Base-by-base conservation (phyloP, 768 basidiomycete genomes). In the Clitopilus hobsonii region DNA sequence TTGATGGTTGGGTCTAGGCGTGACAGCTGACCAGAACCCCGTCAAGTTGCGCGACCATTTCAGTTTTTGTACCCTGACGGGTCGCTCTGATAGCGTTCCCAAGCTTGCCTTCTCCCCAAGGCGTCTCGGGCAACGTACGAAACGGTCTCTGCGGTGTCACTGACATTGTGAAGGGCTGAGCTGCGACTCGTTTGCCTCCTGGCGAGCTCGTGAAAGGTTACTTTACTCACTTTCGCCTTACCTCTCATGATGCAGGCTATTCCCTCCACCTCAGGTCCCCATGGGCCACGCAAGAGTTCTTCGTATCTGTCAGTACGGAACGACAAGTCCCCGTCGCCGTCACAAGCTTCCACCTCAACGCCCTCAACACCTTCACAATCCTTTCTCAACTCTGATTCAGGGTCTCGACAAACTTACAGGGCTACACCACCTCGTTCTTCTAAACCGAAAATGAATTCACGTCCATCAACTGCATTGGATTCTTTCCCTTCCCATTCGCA, bases 231-330 rank as follows among this genome's bases (percentile, higher is more conserved):
- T n/a, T n/a, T n/a, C 22, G 10, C n/a, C 29, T 45, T 38, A 41
- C 29, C 52, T 49, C 28, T 48, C 25, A 45, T 55, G 51, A 74
- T 76, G 73, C 73, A 74, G 54, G 66, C 74, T 53, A 68, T 74
- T 51, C 57, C 72, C 52, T 69, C 72, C 52, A 72, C 73, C 26
- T 64, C 68, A 52, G 71, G 71, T 63, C 73, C 20, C 65, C 75
- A 36, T 79, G 74, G 54, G 24, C 79, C 82, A 14, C 74, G 76
- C 56, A 83, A 81, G 67, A 83, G 76, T 60, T 69, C 76, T 20
- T 83, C 85, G 6, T 81, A 84, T 63, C 65, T 84, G 28, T 85
- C 85, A 24, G 70, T 83, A 49, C 71, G 76, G 56, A 75, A 75
- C 56, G 79, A 80, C 67, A 78, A 75, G 63, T 71, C 77, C 56